Evolutionary conservation across 129 eudicot species (phyloP), one percentile per base, ranked within the genome.

Genomic region (Ambrosia trifida): DNA sequence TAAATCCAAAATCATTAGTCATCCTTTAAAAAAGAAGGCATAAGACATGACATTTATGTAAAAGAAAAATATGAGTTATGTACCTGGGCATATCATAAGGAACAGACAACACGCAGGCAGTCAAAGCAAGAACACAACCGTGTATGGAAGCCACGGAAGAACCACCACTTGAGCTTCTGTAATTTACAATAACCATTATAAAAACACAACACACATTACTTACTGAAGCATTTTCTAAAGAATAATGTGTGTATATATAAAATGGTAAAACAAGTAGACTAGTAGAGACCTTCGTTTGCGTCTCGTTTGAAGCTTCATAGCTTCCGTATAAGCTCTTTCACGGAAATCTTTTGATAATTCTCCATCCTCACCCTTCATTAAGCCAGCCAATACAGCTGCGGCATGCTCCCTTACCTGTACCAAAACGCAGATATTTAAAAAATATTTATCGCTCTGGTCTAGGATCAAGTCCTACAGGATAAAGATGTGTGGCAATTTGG

Each of bases 11-110:
- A 17, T 38, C 14, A 40, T 40, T 6, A 40, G 11, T 4, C 44
- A 2, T 11, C 11, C 28, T 10, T 40, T 40, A 10, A 40, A 6
- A 40, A 24, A n/a, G n/a, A 5, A 38, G 43, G 43, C 43, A 38
- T 38, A 38, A 36, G 7, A 36, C 5, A 38, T 7, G 43, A 38
- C 43, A 38, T 4, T 38, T 38, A 38, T 38, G 43, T 4, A 38
- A 38, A 36, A 36, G 7, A 7, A 40, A 40, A 40, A 40, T 40
- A 24, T 24, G 10, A 40, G 44, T 40, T 40, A 40, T 40, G 54
- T 84, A 94, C 99, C 99, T 94, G 33, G 99, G 97, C 95, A 94
- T 94, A 73, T 94, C 99, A 79, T 94, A 94, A 38, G 99, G 97
- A 71, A 89, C 93, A 0, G 99, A 94, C 41, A 94, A 63, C 47